These are phyloP conservation scores for Wickerhamiella nectarea DNA, from an alignment of 805 yeast species.

Conservation along the genomic window DNA sequence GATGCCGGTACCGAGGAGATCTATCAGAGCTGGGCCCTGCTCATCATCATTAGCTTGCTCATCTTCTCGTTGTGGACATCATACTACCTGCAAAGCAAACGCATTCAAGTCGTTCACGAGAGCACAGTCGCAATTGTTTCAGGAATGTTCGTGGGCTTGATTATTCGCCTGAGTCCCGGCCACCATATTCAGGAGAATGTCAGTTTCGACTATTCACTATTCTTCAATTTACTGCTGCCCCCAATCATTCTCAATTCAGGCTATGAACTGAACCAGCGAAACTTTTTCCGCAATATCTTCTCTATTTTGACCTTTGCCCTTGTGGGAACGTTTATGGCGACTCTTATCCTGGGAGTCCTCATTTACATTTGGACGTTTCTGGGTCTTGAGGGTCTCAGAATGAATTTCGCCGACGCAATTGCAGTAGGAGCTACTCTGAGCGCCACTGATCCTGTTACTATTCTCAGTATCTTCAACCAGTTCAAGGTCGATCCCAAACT, in stretches of 20 bases:
- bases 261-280: constrained; percentile 88
- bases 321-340: constrained; percentile 89
- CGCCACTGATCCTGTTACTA: constrained; percentile 98
- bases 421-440: constrained; percentile 96
- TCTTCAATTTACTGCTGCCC: constrained; percentile 85
- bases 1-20: constrained; percentile 91
- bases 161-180: constrained; percentile 86
- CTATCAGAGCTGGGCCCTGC: constrained; percentile 93
- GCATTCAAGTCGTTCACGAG: constrained; percentile 94
- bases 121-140: constrained; percentile 91
- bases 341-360: constrained; percentile 80
- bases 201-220: constrained; percentile 84
- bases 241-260: constrained; percentile 96
- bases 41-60: constrained; percentile 64
- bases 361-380: constrained; percentile 79
- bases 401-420: constrained; percentile 92
- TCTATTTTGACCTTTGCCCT: constrained; percentile 88
- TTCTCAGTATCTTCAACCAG: constrained; percentile 88
- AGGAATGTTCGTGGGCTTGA: constrained; percentile 90
- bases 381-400: constrained; percentile 75
- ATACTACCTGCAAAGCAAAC: constrained; percentile 76
- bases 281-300: constrained; percentile 84
- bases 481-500: constrained; percentile 96
- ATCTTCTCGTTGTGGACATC: constrained; percentile 91
- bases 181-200: constrained; percentile 95